Evolutionary conservation across 1,284 basidiomycete genomes (phyloP).

Genomic region (Trichosporon ovoides): DNA sequence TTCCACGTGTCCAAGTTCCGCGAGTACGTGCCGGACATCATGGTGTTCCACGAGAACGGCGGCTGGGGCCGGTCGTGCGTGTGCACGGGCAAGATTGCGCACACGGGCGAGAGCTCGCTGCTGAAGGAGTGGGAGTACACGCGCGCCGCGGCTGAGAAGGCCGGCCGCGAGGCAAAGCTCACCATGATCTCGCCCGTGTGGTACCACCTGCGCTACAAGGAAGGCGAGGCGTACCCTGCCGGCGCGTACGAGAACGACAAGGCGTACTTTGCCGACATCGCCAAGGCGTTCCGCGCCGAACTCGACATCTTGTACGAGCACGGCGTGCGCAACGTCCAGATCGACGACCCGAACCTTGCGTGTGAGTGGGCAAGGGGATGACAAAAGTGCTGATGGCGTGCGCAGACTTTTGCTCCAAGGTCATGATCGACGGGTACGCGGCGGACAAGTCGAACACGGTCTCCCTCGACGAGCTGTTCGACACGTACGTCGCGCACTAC

Average conservation of each 20-base stretch:
- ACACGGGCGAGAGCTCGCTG: conserved; percentile 34
- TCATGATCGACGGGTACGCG: conserved; percentile 39
- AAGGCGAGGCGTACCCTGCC: conserved; percentile 26
- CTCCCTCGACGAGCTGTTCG: conserved; percentile 60
- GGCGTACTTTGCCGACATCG: conserved; percentile 57
- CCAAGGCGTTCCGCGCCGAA: conserved; percentile 64
- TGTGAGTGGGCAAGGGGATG: no score
- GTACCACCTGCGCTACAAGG: conserved; percentile 59
- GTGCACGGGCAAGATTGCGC: conserved; percentile 36
- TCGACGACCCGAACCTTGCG: conserved; percentile 58
- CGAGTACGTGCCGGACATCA: conserved; percentile 28
- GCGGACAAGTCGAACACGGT: conserved; percentile 60
- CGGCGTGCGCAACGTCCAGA: conserved; percentile 66
- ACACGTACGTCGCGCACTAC: conserved; percentile 65
- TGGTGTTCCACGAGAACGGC: conserved; percentile 27
- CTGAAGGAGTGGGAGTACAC: conserved; percentile 45
- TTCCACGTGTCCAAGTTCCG: conserved; percentile 29
- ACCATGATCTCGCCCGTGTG: conserved; percentile 70
- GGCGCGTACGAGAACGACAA: conserved; percentile 28
- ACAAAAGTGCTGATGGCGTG: no score
- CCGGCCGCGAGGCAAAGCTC: conserved; percentile 56
- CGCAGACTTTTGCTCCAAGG: conserved; percentile 29
- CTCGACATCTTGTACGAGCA: conserved; percentile 64
- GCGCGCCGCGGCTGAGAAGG: conserved; percentile 17
- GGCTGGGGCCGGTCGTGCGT: conserved; percentile 27